Conservation (phyloP, 495 filamentous ascomycete genomes). For the Podospora anserina region DNA sequence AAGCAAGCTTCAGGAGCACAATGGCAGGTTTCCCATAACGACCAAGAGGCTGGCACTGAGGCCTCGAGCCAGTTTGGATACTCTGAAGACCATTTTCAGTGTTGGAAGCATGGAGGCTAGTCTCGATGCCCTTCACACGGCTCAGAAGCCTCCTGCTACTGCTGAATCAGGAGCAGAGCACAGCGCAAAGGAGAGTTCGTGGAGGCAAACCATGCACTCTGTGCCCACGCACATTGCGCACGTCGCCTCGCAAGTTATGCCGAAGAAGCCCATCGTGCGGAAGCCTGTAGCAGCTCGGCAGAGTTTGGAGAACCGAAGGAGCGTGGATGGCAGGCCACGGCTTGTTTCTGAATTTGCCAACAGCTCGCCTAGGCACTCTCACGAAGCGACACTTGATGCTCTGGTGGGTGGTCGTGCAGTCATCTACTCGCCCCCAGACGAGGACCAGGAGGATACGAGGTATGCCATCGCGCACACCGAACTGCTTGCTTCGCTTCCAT, state of each 20-base stretch:
- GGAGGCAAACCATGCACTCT: conserved; percentile 30
- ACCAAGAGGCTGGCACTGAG: conserved; percentile 36
- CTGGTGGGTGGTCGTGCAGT: not conserved
- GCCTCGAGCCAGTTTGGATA: conserved; percentile 38
- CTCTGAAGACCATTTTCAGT: conserved; percentile 43
- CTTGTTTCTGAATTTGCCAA: not conserved
- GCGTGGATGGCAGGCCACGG: not conserved
- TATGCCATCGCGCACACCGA: conserved; percentile 13
- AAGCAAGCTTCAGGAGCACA: conserved; percentile 35
- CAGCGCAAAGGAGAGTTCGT: conserved; percentile 21
- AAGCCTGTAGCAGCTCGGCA: conserved; percentile 35
- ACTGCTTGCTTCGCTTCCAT: conserved; percentile 25
- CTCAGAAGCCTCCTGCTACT: conserved; percentile 14
- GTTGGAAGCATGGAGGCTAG: conserved; percentile 35
- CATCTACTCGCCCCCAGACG: not conserved
- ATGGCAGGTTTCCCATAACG: conserved; percentile 28
- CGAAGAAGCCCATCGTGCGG: conserved; percentile 35
- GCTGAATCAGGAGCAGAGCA: conserved; percentile 7
- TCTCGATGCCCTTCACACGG: conserved; percentile 28
- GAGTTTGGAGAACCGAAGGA: conserved; percentile 8
- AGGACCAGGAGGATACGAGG: conserved; percentile 11
- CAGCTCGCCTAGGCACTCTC: not conserved
- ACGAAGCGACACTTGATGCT: conserved; percentile 6
- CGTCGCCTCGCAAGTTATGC: conserved; percentile 29
- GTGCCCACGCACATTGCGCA: conserved; percentile 31